Conservation (phyloP, 352 stramenopile species). For the Globisporangium canariense region DNA sequence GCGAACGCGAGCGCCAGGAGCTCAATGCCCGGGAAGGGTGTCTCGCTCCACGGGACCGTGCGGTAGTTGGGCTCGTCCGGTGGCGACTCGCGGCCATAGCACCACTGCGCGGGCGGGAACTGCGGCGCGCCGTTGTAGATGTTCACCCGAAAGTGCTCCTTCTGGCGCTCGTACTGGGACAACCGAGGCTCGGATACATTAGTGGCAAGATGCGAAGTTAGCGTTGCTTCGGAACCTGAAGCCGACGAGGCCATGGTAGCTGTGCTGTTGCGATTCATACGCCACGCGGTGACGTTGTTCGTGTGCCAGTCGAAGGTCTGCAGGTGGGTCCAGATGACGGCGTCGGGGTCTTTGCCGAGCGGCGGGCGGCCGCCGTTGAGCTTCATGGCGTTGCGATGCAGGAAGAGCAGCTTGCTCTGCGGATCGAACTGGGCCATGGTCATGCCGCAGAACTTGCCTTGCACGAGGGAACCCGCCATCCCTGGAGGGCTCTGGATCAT, state of each 20-base stretch:
- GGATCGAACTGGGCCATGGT: conserved; percentile 43
- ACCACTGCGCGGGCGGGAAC: conserved; percentile 17
- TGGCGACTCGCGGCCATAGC: conserved; percentile 14
- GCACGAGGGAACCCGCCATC: conserved; percentile 29
- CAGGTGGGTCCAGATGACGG: conserved; percentile 18
- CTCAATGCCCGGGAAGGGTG: conserved; percentile 4
- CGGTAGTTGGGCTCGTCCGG: conserved; percentile 10
- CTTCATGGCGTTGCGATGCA: conserved; percentile 57
- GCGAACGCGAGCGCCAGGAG: conserved; percentile 8
- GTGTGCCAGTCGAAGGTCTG: conserved; percentile 17
- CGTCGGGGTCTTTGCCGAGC: conserved; percentile 6
- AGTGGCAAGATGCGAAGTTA: neutral
- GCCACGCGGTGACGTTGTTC: conserved; percentile 8
- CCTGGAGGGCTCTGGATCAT: conserved; percentile 44
- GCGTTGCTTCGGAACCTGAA: neutral
- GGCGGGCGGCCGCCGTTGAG: conserved; percentile 17
- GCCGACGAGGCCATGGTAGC: neutral
- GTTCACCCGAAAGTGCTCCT: conserved; percentile 14
- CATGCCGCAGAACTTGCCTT: conserved; percentile 50
- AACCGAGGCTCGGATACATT: neutral
- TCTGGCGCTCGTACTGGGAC: conserved; percentile 9
- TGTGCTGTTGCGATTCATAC: neutral
- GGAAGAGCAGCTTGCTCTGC: conserved; percentile 32
- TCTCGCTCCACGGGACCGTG: conserved; percentile 13
- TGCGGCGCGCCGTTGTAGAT: conserved; percentile 22